Base-by-base conservation (phyloP, 2,329 filamentous ascomycete genomes). In the Epichloe sp. region DNA sequence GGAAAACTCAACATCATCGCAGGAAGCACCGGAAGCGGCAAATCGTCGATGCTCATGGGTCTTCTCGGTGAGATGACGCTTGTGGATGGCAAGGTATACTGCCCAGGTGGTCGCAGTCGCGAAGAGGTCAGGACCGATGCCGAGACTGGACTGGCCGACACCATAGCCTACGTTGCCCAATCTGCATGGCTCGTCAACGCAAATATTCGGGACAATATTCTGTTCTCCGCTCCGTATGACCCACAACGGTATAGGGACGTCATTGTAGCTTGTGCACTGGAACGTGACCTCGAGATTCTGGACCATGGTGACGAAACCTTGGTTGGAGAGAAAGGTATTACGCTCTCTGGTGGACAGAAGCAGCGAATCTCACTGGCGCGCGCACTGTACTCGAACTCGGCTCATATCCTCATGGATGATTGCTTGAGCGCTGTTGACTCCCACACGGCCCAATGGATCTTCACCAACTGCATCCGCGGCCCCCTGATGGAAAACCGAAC, bases 361-460 rank as follows among this genome's bases (percentile, higher is more conserved):
- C 93, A 98, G 68, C 84, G 93, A 53, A 97, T 98, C 48, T 96
- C 91, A 14, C 77, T 98, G 44, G 93, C 93, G n/a, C 83, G 93
- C 58, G 93, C 93, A 1, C 77, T 98, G n/a, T 98, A 98, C 69
- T 95, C 88, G 57, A 91, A 88, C 67, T 94, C 90, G 5, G 85
- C 84, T 49, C 91, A 97, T 65, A 71, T 98, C 15, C 77, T 98
- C 11, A 76, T 98, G 47, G 93, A 98, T 62, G 93, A 98, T 66
- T 95, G 94, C 56, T 76, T 98, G 43, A 96, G 90, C 63, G 93
- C 93, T 31, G 93, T 98, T 36, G 93, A 98, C 66, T 94, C 93
- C 3, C 93, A 98, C 61, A 97, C 93, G 0, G 90, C 90, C 2
- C 94, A 96, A 66, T 96, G 94, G 84, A 97, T 98, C 58, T 97